Percentiles rank a stretch among this genome's conserved stretches.
These are phyloP conservation scores for Pseudogymnoascus sp. DNA, from an alignment of 2,329 filamentous ascomycete species.

Conservation along the genomic window DNA sequence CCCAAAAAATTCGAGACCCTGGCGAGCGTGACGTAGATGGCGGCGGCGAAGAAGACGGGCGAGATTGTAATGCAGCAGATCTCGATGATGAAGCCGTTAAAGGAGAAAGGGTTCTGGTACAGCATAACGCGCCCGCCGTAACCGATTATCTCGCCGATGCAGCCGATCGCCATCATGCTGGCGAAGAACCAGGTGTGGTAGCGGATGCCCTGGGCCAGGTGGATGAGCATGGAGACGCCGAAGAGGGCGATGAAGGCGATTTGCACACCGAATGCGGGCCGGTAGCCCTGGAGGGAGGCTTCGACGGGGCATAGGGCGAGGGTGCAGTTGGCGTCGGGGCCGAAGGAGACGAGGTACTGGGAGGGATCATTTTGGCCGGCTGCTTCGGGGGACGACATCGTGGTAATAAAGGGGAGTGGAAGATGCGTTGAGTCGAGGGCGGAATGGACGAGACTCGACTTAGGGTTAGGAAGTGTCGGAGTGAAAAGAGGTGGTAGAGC, in stretches of 20 bases:
- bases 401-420: neutral
- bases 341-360: constrained; percentile 13
- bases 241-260: constrained; percentile 46
- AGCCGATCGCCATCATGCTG: constrained; percentile 46
- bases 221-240: constrained; percentile 35
- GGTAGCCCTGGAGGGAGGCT: constrained; percentile 45
- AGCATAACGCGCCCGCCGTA: constrained; percentile 53
- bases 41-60: constrained; percentile 58
- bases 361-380: neutral
- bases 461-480: constrained; percentile 5
- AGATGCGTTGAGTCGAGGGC: constrained; percentile 11
- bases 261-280: constrained; percentile 48
- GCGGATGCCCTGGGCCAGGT: constrained; percentile 28
- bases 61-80: constrained; percentile 57
- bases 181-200: constrained; percentile 27
- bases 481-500: constrained; percentile 7
- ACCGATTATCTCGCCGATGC: constrained; percentile 50
- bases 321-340: constrained; percentile 27
- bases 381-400: constrained; percentile 1
- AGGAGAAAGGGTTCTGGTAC: constrained; percentile 45
- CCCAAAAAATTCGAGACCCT: constrained; percentile 44
- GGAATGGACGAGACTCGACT: constrained; percentile 10
- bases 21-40: constrained; percentile 55
- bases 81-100: constrained; percentile 47
- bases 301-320: constrained; percentile 31